Base-by-base conservation (phyloP, 164 flowering plant genomes). In the Saururus chinensis region DNA sequence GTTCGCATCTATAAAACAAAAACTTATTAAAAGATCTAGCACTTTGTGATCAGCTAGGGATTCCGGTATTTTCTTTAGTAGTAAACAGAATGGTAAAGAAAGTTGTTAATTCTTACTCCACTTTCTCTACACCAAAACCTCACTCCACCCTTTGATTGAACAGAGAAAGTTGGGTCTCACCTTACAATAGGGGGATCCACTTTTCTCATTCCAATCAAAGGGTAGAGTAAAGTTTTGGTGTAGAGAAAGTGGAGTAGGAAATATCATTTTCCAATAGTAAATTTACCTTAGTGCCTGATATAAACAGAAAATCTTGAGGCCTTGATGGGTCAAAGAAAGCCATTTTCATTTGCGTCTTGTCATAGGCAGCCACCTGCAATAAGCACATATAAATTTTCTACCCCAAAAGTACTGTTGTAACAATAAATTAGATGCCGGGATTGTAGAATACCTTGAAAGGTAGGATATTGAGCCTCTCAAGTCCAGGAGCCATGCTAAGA, bases 401-500 rank as follows among this genome's bases (percentile, higher is more conserved):
- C 51, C 51, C 42, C 13, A 22, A 65, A 63, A 26, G 8, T 9
- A 13, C 13, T n/a, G 40, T 37, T 35, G 61, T 22, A 41, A 19
- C 53, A 37, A 22, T 10, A 0, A 12, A 49, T 20, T 20, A 51
- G 26, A 9, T 53, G 54, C 9, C n/a, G 12, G 25, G 17, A 24
- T 5, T 12, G 51, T 55, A 48, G 20, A 40, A 30, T 7, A 90
- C 98, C 90, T 72, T 85, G 82, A 93, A 93, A 19, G 98, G 98
- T 35, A 93, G 86, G 57, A 93, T 90, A 72, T 93, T 93, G 40
- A 93, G 83, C 60, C 83, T 80, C 70, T 93, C 89, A 19, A 93
- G 82, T 61, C 98, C 98, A 57, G 98, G 97, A 62, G 97, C 98
- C 98, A 89, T 93, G 76, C 96, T 90, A 57, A 93, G 73, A 8